phyloP scores from a whole-genome alignment of 305 asterid genomes.

The Striga hermonthica region DNA sequence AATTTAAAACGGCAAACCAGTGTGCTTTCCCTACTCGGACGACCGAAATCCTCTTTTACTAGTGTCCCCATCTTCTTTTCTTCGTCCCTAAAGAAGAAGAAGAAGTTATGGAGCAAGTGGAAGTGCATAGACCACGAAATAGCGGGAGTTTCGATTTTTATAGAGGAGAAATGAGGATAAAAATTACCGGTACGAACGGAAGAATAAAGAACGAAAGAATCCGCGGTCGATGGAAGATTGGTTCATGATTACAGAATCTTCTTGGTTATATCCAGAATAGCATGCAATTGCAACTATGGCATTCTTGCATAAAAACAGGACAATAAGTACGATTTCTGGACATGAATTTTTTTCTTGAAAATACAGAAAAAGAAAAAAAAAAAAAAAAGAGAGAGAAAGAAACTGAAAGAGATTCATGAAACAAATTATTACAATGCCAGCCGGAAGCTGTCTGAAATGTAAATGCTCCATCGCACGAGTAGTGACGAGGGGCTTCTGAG shows the following conservation, averaged over 20 bases:
- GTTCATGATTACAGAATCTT: constrained; percentile 90
- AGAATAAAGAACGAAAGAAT: constrained; percentile 77
- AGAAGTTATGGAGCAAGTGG: constrained; percentile 29
- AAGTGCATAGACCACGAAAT: not conserved
- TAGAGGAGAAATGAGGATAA: not conserved
- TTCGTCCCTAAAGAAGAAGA: constrained; percentile 52
- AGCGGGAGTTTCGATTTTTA: constrained; percentile 23
- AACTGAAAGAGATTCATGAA: not conserved
- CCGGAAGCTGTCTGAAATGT: constrained; percentile 93
- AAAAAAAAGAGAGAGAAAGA: not conserved
- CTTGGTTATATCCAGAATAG: constrained; percentile 85
- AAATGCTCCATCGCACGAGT: constrained; percentile 96
- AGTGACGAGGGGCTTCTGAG: constrained; percentile 90
- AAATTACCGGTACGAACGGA: constrained; percentile 64
- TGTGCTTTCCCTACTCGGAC: constrained; percentile 77
- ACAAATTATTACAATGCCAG: constrained; percentile 52
- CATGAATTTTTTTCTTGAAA: too few species aligned
- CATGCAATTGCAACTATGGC: constrained; percentile 79
- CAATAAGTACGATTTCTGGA: too few species aligned
- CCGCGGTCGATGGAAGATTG: constrained; percentile 89
- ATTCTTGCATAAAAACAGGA: constrained; percentile 33
- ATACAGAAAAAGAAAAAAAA: too few species aligned
- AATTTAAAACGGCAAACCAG: constrained; percentile 36
- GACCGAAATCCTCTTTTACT: constrained; percentile 93
- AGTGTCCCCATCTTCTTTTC: constrained; percentile 98